A percentile compares a stretch with the other conserved stretches of the same genome.
Evolutionary conservation across 768 basidiomycete genomes (phyloP).

Genomic region (Tephrocybe sp.): DNA sequence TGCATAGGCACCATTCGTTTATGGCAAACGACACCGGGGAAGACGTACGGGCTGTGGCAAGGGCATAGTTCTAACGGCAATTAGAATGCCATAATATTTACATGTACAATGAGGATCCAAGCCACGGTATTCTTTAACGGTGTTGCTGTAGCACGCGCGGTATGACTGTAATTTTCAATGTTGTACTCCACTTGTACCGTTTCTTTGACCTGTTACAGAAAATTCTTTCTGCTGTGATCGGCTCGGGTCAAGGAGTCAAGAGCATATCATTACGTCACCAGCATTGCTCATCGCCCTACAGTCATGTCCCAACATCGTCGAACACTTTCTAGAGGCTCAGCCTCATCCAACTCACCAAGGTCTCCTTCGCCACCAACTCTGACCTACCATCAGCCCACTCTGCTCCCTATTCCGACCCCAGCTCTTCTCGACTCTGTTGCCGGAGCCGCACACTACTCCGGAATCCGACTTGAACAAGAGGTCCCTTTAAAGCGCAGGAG

Average conservation of each 20-base stretch:
- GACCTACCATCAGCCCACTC: conserved; percentile 47
- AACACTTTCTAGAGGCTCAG: conserved; percentile 18
- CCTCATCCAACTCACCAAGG: conserved; percentile 18
- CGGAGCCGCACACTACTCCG: conserved; percentile 64
- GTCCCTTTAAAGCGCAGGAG: conserved; percentile 33
- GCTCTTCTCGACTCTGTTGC: conserved; percentile 58
- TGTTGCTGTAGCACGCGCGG: conserved; percentile 16
- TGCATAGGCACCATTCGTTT: conserved; percentile 84
- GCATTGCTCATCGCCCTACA: neutral
- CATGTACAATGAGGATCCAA: conserved; percentile 18
- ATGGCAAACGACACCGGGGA: conserved; percentile 97
- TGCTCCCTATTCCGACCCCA: conserved; percentile 48
- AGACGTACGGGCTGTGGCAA: conserved; percentile 90
- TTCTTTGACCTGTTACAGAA: neutral
- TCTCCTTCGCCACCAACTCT: conserved; percentile 41
- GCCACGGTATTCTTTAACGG: conserved; percentile 14
- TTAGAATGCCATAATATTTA: conserved; percentile 28
- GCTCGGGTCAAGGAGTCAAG: no score
- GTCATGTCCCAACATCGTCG: conserved; percentile 20
- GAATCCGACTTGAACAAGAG: conserved; percentile 41
- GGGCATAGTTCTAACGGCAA: conserved; percentile 48
- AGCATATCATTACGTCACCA: conserved; percentile 14
- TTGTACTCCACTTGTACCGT: conserved; percentile 5
- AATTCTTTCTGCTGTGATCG: no score
- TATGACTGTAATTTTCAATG: conserved; percentile 14